A percentile compares a stretch with the other conserved stretches of the same genome.
Evolutionary conservation across 2,329 filamentous ascomycete genomes (phyloP).

Genomic region (Aspergillus brasiliensis): DNA sequence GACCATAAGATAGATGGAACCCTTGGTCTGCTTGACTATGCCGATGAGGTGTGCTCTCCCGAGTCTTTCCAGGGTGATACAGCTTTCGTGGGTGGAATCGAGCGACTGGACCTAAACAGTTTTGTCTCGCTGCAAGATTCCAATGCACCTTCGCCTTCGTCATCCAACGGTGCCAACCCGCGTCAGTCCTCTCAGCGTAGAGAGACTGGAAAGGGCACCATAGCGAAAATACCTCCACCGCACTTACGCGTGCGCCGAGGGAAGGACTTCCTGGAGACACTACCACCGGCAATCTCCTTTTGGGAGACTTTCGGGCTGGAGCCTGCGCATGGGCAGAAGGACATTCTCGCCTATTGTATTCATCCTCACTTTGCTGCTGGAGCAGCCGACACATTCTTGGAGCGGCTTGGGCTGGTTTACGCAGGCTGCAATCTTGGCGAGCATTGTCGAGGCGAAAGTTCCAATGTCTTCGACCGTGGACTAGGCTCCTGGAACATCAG

Average conservation of each 20-base stretch:
- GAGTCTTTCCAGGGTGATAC: constrained; percentile 32
- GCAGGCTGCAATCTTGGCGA: constrained; percentile 59
- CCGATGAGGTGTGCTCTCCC: constrained; percentile 27
- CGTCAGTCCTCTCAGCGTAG: constrained; percentile 29
- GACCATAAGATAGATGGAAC: constrained; percentile 35
- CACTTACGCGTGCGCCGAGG: constrained; percentile 58
- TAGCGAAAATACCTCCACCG: constrained; percentile 51
- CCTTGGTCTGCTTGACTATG: constrained; percentile 31
- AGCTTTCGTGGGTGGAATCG: constrained; percentile 31
- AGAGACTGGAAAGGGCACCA: constrained; percentile 34
- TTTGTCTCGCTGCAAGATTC: constrained; percentile 39
- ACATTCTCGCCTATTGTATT: constrained; percentile 60
- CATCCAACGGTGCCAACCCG: constrained; percentile 16
- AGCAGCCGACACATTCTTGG: constrained; percentile 54
- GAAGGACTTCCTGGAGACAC: constrained; percentile 55
- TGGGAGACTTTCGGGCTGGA: constrained; percentile 64
- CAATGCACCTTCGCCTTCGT: constrained; percentile 14
- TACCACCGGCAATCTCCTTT: constrained; percentile 59
- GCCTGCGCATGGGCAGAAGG: constrained; percentile 58
- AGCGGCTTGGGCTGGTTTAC: constrained; percentile 57
- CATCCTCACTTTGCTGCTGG: constrained; percentile 53
- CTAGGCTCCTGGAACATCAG: constrained; percentile 40
- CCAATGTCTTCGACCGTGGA: constrained; percentile 42
- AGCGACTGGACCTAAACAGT: constrained; percentile 39
- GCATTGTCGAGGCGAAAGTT: constrained; percentile 49